Evolutionary conservation across 768 basidiomycete species (phyloP), one percentile per base, ranked within the genome.

Genomic region (Boletales sp.): DNA sequence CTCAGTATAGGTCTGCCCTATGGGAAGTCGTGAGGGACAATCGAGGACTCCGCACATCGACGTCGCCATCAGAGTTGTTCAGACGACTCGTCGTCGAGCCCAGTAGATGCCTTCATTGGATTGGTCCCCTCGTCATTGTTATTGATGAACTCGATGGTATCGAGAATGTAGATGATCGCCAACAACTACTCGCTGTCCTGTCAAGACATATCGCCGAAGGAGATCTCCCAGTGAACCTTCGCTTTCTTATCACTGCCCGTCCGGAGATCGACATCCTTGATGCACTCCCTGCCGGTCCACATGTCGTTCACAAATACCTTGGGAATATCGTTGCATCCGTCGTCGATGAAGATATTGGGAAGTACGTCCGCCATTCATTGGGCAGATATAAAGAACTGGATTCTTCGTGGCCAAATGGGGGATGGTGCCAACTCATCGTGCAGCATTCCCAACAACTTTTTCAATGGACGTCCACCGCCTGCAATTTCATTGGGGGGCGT

Each of bases 131-230:
- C 2, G 34, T 68, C 12, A 47, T 68, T 18, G 56, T 70, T 39
- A 57, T 69, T 13, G 69, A 71, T 40, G 66, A 49, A 9, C 49
- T 68, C 12, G 62, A 65, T 39, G 54, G 57, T 27, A 56, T 57
- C 21, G 56, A 53, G 11, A 40, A 58, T 15, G 14, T 18, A 15
- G 36, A 21, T 7, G 8, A 17, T 35, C 58, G 59, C 13, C 19
- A 32, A n/a, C 37, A 34, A 3, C 49, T 66, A 18, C 56, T 71
- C 11, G 3, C 15, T 3, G 34, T 49, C 21, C 29, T 63, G 35
- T 37, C 29, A 0, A n/a, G 12, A 10, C 24, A 45, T 14, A 8
- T 40, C 5, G 2, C 31, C 1, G 40, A 42, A 9, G 40, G 37
- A 9, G 7, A 44, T 2, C 43, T 63, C 8, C 56, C 61, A 2